Evolutionary conservation across 148 eudicot species (phyloP), one percentile per base, ranked within the genome.

Genomic region (Persicaria maculosa): DNA sequence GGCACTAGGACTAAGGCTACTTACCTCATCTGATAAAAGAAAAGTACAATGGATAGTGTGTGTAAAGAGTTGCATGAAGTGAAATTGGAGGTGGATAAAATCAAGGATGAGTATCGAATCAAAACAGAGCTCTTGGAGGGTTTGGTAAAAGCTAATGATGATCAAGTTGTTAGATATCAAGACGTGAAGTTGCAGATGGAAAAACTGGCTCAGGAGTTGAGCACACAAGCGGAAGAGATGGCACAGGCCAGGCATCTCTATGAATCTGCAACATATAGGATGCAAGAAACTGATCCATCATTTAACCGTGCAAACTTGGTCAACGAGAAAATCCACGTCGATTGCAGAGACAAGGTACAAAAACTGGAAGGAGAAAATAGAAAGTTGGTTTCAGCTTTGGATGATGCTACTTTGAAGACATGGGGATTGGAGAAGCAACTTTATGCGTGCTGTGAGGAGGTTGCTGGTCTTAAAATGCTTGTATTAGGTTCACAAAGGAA

Each of bases 331-430:
- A 72, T 85, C 44, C 84, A 84, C 57, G 47, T 20, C 55, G 89
- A 91, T 67, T 75, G 76, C 74, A 82, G 80, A 40, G 90, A 82
- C 75, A 87, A 80, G 77, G 22, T 89, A 79, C 76, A 73, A n/a
- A 82, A 74, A 40, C 72, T 89, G 77, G 92, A 91, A 83, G 86
- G 40, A 61, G 88, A 86, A 79, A 89, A 86, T 75, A 79, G 74
- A 74, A 88, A 85, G 52, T 52, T 89, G 78, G 85, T 82, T 25
- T 81, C 73, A 57, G 85, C 84, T 59, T 85, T 89, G 76, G 93
- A 91, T 62, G 93, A 87, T 52, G 84, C 90, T 58, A 83, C 82
- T 47, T 43, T 68, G 73, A 82, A 77, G 78, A 78, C 44, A 22
- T 82, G 74, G 67, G 88, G 74, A 43, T 64, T 84, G 75, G 85